These are phyloP conservation scores for Gamarada debralockiae DNA, from an alignment of 495 filamentous ascomycete species.

Conservation along the genomic window DNA sequence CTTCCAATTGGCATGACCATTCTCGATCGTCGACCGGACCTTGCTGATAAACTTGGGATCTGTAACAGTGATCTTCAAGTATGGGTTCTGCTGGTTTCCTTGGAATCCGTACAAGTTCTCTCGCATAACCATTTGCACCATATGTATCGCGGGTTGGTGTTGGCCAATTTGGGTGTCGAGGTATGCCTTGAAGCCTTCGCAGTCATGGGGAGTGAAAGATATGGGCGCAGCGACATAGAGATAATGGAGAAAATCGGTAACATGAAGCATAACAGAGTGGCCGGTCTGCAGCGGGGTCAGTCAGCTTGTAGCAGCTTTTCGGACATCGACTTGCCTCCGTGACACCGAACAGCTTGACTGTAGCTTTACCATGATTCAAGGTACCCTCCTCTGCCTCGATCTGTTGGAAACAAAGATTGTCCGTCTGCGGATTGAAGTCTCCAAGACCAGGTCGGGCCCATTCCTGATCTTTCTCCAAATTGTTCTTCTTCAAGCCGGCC, in stretches of 20 bases:
- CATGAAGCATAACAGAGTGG: constrained; percentile 91
- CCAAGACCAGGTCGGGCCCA: constrained; percentile 80
- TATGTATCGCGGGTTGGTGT: constrained; percentile 60
- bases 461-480: constrained; percentile 89
- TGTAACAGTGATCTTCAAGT: constrained; percentile 85
- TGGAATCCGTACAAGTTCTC: constrained; percentile 93
- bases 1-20: constrained; percentile 79
- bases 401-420: constrained; percentile 84
- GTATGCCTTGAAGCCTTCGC: constrained; percentile 67
- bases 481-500: constrained; percentile 72
- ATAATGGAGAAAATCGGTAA: constrained; percentile 95
- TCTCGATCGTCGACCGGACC: constrained; percentile 69
- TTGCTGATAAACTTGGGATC: constrained; percentile 78
- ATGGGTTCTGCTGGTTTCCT: constrained; percentile 87
- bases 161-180: constrained; percentile 71
- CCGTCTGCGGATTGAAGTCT: constrained; percentile 64
- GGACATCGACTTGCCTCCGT: constrained; percentile 60
- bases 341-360: constrained; percentile 92
- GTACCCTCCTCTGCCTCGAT: constrained; percentile 93
- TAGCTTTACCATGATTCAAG: constrained; percentile 63
- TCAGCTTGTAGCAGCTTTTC: neutral
- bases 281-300: constrained; percentile 48
- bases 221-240: constrained; percentile 89
- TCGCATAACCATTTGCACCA: constrained; percentile 70
- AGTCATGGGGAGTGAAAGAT: constrained; percentile 71